A percentile compares a stretch with the other conserved stretches of the same genome.
Conservation (phyloP, 345 rosid genomes). For the Brassica nigra region DNA sequence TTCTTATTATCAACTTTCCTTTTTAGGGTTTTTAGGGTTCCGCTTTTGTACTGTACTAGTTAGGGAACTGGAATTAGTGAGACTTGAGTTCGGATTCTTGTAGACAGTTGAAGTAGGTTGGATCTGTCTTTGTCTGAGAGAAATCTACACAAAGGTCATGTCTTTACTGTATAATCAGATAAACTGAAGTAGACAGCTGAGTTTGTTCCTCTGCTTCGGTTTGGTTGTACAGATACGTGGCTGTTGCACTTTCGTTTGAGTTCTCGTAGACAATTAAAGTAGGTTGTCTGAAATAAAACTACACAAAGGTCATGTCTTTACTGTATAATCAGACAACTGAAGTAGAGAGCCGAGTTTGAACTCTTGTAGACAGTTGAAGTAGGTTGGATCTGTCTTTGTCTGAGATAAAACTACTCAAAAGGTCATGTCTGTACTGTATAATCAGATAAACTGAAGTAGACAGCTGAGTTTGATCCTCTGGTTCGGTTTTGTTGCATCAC, state of each 20-base stretch:
- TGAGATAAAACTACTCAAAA: background rate
- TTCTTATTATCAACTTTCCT: slow-evolving; percentile 15
- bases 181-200: background rate
- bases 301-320: background rate
- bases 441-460: background rate
- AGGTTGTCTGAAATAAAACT: background rate
- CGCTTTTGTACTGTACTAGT: background rate
- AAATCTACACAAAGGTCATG: background rate
- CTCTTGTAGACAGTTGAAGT: too few relatives aligned
- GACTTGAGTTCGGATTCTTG: slow-evolving; percentile 10
- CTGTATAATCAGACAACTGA: slow-evolving; percentile 10
- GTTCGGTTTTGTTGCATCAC: too few relatives aligned
- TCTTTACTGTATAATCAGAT: slow-evolving; percentile 17
- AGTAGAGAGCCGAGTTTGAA: too few relatives aligned
- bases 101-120: background rate
- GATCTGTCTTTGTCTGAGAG: background rate
- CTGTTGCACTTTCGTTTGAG: background rate
- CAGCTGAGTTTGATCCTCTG: too few relatives aligned
- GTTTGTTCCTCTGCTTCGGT: background rate
- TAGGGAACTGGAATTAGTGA: background rate
- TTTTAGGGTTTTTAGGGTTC: slow-evolving; percentile 39
- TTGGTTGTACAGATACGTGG: too few relatives aligned
- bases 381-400: too few relatives aligned
- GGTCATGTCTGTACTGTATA: slow-evolving; percentile 5
- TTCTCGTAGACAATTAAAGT: background rate